These are phyloP conservation scores for Phaseolus lunatus DNA, from an alignment of 306 rosid genomes.

Conservation along the genomic window DNA sequence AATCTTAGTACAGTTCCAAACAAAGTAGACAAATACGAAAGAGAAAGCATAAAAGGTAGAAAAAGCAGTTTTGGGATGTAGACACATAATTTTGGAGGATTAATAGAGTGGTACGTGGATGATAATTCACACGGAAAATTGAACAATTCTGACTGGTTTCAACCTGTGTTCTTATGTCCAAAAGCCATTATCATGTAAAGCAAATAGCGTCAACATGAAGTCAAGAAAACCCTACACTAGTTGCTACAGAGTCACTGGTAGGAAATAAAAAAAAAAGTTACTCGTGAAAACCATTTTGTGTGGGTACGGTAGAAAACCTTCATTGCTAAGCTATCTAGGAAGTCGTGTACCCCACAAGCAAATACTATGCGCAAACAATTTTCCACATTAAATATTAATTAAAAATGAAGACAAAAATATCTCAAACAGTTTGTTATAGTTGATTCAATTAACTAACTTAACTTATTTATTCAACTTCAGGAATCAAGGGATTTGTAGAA, in stretches of 20 bases:
- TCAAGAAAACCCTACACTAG: not conserved
- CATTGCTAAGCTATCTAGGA: not conserved
- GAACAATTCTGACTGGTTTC: slow-evolving; percentile 5
- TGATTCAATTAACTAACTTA: not conserved
- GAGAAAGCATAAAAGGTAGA: slow-evolving; percentile 24
- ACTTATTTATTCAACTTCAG: not conserved
- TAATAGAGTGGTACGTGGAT: not conserved
- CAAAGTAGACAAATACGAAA: slow-evolving; percentile 25
- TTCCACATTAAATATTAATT: not conserved
- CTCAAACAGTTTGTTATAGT: not conserved
- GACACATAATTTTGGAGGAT: not conserved
- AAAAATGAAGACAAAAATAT: not conserved
- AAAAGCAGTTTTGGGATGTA: slow-evolving; percentile 16
- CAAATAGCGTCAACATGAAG: not conserved
- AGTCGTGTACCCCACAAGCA: not conserved
- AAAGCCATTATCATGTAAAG: not conserved
- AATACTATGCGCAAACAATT: not conserved
- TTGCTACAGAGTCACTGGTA: not conserved
- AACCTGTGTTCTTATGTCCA: not conserved
- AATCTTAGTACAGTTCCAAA: slow-evolving; percentile 6
- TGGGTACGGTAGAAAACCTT: not conserved
- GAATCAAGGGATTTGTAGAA: too few species aligned
- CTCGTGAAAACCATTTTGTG: not conserved
- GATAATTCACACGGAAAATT: not conserved
- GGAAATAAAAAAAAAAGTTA: not conserved